phyloP scores from a whole-genome alignment of 2,329 filamentous ascomycete genomes.

The Microcyclosporella mali region DNA sequence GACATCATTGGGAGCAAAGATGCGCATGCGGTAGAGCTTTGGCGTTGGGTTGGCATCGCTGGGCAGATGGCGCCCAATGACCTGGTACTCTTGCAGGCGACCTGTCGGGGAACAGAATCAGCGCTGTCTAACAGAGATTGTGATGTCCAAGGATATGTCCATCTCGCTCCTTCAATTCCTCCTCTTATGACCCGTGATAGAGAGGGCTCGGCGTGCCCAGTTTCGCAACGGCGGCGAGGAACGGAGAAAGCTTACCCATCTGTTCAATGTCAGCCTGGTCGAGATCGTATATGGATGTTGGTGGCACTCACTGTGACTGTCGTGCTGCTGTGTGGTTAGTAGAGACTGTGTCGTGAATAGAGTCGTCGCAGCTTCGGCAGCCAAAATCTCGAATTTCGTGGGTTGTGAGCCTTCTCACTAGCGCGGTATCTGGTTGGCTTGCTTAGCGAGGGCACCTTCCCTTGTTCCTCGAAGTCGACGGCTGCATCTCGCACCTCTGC shows the following conservation, averaged over 20 bases:
- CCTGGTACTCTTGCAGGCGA: constrained; percentile 99
- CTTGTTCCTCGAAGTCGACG: too few species aligned
- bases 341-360: background rate
- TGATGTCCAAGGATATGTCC: constrained; percentile 6
- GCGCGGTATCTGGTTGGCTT: too few species aligned
- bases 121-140: constrained; percentile 30
- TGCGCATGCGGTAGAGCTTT: constrained; percentile 99
- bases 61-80: constrained; percentile 99
- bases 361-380: background rate
- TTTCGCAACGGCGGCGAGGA: constrained; percentile 10
- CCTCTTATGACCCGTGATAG: constrained; percentile 24
- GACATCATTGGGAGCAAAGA: constrained; percentile 96
- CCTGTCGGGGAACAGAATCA: constrained; percentile 52
- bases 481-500: background rate
- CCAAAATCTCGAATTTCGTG: background rate
- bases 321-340: constrained; percentile 14
- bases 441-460: too few species aligned
- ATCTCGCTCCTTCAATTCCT: constrained; percentile 9
- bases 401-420: too few species aligned
- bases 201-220: constrained; percentile 6
- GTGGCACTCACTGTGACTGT: constrained; percentile 25
- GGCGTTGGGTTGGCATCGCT: constrained; percentile 94
- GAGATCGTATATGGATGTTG: background rate
- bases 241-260: constrained; percentile 53
- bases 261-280: constrained; percentile 34